Percentiles rank a stretch among this genome's conserved stretches.
Evolutionary conservation across 345 rosid genomes (phyloP).

Genomic region (Syzygium aqueum): DNA sequence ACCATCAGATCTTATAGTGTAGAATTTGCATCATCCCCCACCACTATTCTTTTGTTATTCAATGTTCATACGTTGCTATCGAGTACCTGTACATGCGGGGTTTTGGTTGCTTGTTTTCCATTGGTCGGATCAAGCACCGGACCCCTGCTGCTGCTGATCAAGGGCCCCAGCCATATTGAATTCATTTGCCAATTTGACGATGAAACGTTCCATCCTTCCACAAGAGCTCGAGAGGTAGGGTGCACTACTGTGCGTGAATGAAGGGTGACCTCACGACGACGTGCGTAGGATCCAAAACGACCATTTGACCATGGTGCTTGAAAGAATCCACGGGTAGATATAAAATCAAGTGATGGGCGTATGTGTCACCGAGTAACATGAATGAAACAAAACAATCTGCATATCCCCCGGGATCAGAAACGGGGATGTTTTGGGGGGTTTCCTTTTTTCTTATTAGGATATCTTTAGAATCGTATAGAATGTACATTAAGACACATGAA

Average conservation of each 20-base stretch:
- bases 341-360: neutral
- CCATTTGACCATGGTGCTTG: neutral
- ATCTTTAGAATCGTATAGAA: fast-evolving
- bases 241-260: neutral
- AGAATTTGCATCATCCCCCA: neutral
- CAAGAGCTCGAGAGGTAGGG: neutral
- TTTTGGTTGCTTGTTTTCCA: neutral
- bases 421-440: neutral
- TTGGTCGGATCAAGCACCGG: neutral
- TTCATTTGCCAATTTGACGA: neutral
- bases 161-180: neutral
- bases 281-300: neutral
- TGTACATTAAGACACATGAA: neutral
- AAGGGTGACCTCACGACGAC: neutral
- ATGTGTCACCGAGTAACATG: neutral
- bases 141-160: neutral
- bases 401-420: neutral
- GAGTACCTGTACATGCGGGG: neutral
- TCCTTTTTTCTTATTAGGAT: neutral
- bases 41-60: neutral
- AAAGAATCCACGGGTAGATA: neutral
- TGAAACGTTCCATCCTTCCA: neutral
- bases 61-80: neutral
- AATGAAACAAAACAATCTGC: neutral
- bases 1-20: neutral